Base-by-base conservation (phyloP, 2,329 filamentous ascomycete species). In the Tolypocladium tundrense region DNA sequence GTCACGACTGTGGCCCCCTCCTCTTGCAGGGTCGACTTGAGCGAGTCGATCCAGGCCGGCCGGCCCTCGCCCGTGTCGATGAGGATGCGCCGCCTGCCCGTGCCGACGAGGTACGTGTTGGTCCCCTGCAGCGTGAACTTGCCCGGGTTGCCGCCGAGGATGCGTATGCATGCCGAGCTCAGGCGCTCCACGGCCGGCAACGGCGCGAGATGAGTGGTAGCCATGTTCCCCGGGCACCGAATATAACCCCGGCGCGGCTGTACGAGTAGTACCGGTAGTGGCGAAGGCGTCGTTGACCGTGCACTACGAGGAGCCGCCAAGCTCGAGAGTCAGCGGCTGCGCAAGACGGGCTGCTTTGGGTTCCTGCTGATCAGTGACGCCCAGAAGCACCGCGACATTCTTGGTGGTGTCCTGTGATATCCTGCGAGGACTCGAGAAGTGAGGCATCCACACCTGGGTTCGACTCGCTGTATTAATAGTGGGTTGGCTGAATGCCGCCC, bases 41-140 rank as follows among this genome's bases (percentile, higher is more conserved):
- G 73, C 0, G 83, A 80, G 0, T 79, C 71, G 48, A 84, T 79
- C 93, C 93, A 99, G 40, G 82, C 79, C 2, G 86, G 82, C 59
- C 78, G 82, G 53, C 93, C 94, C 72, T 96, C 88, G 54, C 89
- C 94, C 0, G 92, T 96, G 73, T 99, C 94, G 67, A 99, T 85
- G 27, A 99, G 82, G 59, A 97, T 79, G 11, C 94, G 86, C 8
- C 76, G 73, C 7, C 76, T 70, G 4, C 92, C 93, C 8, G 82
- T 86, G 59, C 94, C 94, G 59, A 99, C 68, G 21, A 99, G 81
- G 71, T 99, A 99, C 40, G 94, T 99, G 72, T 99, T 99, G 64
- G 94, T 97, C 61, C 91, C 87, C 73, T 88, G 83, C 13, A 88
- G 74, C 5, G 83, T 81, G 67, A 86, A 86, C 77, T 96, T 97